Base-by-base conservation (phyloP, 805 yeast genomes). In the Debaryomyces castellii region DNA sequence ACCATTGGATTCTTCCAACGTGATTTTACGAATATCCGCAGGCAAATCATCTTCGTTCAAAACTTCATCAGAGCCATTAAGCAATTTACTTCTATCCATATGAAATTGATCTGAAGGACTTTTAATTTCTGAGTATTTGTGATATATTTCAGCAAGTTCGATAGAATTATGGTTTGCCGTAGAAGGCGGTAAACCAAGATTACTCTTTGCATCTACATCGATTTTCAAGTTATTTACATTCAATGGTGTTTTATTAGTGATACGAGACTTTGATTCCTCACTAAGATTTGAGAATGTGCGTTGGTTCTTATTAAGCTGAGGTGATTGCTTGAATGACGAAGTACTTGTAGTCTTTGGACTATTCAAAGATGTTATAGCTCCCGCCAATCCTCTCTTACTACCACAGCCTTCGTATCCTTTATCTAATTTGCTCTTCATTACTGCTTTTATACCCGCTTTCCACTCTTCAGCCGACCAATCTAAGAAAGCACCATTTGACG, bases 371-470 rank as follows among this genome's bases (percentile, higher is more conserved):
- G 63, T 70, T 2, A 82, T 58, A 0, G 87, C 87, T 27, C 87
- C 87, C 3, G 72, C 72, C 17, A 82, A 58, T 11, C 88, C 88
- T 44, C 83, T 75, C 12, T 75, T 62, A 24, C 85, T 80, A n/a
- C 92, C 92, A 64, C 89, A 84, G 5, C 95, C 94, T 18, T 79
- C 79, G 59, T 85, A 87, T 6, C 92, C 77, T 46, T 60, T 57
- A 25, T 64, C 69, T 45, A 72, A 55, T 48, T 71, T 72, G 27
- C 61, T 55, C 46, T 59, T 62, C 53, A 72, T 54, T 21, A 72
- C 49, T 2, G 43, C 25, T 43, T 64, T 66, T 25, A 72, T 56
- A 34, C 62, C 62, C 3, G 45, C 50, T 25, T 53, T 59, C 77
- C 77, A 72, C 20, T 56, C 51, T 17, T 62, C 58, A 17, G 60